Percentiles rank a stretch among this genome's conserved stretches.
Conservation (phyloP, 2,329 filamentous ascomycete species). For the Fusarium metavorans region DNA sequence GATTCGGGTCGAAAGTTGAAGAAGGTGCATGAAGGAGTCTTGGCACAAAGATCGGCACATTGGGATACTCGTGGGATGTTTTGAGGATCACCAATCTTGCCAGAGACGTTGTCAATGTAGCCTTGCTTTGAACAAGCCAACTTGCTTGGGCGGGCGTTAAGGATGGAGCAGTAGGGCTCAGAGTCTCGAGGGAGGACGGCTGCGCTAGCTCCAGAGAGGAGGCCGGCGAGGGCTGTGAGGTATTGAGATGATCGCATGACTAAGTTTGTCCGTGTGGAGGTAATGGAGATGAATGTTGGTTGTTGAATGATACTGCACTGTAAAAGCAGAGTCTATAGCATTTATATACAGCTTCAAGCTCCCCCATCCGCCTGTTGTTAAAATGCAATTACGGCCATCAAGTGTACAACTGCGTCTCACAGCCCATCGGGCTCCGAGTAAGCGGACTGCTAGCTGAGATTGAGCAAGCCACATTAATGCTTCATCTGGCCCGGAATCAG, state of each 20-base stretch:
- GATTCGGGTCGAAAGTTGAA: neutral
- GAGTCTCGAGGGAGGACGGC: neutral
- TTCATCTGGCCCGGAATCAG: neutral
- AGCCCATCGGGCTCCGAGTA: neutral
- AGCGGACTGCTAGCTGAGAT: neutral
- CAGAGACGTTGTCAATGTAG: neutral
- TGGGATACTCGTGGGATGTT: neutral
- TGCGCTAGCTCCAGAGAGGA: neutral
- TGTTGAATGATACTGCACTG: neutral
- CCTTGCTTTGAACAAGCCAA: neutral
- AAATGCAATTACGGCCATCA: neutral
- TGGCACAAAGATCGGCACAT: neutral
- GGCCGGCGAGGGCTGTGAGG: neutral
- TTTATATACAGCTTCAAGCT: neutral
- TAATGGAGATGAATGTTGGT: neutral
- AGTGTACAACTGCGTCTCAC: neutral
- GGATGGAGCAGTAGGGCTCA: neutral
- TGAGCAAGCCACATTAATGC: neutral
- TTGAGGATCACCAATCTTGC: neutral
- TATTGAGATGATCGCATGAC: neutral
- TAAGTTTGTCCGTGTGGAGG: neutral
- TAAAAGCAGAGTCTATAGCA: neutral
- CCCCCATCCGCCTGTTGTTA: neutral
- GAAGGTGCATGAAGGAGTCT: neutral
- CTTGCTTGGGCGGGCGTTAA: neutral